These are phyloP conservation scores for Cryptococcus jaspeensis DNA, from an alignment of 1,284 basidiomycete genomes.

Conservation along the genomic window DNA sequence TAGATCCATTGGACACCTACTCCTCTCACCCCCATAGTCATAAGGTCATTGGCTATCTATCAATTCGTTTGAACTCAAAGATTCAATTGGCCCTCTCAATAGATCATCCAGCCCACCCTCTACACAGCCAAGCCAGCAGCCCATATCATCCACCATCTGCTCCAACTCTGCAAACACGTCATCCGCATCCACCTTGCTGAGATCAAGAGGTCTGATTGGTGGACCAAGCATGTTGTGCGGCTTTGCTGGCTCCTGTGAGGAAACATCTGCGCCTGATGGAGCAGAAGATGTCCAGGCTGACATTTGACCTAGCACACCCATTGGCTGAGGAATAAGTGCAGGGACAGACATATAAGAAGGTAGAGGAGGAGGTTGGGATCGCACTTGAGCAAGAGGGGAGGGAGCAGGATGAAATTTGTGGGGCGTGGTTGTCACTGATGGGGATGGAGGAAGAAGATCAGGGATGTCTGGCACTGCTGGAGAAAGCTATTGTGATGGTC, in stretches of 20 bases:
- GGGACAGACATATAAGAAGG: neutral
- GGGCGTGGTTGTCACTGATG: constrained; percentile 54
- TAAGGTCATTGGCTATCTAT: no score
- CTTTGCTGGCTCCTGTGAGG: neutral
- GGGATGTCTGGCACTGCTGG: constrained; percentile 39
- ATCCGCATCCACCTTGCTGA: constrained; percentile 62
- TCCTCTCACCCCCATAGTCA: no score
- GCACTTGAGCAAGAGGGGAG: constrained; percentile 47
- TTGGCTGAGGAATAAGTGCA: neutral
- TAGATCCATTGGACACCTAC: no score
- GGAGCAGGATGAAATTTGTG: constrained; percentile 50
- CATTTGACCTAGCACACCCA: neutral
- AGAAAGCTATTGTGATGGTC: constrained; percentile 26
- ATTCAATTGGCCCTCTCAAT: neutral
- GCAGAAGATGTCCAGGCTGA: neutral
- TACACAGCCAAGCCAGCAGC: constrained; percentile 74
- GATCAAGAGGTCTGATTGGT: constrained; percentile 66
- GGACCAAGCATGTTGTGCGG: constrained; percentile 30
- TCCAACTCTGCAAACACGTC: constrained; percentile 70
- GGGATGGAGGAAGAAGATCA: constrained; percentile 75
- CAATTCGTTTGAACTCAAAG: neutral
- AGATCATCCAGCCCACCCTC: constrained; percentile 68
- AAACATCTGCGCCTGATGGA: neutral
- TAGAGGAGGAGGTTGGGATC: constrained; percentile 14
- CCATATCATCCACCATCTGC: constrained; percentile 72